Conservation (phyloP, 2,329 filamentous ascomycete species). For the Pestalotiopsis sp. region DNA sequence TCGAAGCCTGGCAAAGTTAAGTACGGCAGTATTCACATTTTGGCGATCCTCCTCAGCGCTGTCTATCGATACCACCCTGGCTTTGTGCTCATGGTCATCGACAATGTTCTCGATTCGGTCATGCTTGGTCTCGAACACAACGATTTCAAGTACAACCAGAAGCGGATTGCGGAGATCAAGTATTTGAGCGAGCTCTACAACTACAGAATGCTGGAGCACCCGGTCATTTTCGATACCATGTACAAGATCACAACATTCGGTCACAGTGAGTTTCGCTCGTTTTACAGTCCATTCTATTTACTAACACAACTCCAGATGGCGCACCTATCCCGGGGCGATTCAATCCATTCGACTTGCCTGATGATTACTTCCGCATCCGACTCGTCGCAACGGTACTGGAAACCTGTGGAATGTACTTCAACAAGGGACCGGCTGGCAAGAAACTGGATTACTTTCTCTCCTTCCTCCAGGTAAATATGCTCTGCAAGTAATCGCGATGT, state of each 20-base stretch:
- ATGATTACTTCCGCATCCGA: constrained; percentile 95
- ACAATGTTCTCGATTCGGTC: constrained; percentile 88
- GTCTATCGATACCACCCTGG: constrained; percentile 90
- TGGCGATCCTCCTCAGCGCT: constrained; percentile 86
- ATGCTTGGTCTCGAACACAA: constrained; percentile 89
- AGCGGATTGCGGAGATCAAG: constrained; percentile 92
- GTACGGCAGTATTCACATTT: constrained; percentile 92
- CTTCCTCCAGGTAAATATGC: constrained; percentile 76
- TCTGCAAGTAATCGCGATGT: constrained; percentile 8
- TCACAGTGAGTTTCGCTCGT: constrained; percentile 58
- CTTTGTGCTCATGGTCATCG: constrained; percentile 89
- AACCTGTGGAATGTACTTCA: constrained; percentile 95
- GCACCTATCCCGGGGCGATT: constrained; percentile 78
- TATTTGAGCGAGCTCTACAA: constrained; percentile 97
- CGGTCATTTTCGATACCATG: constrained; percentile 91
- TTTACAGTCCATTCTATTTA: constrained; percentile 2
- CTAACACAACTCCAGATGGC: constrained; percentile 56
- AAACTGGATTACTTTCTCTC: constrained; percentile 97
- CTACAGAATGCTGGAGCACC: constrained; percentile 94
- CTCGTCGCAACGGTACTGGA: constrained; percentile 88
- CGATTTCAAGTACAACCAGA: constrained; percentile 96
- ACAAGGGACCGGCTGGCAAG: constrained; percentile 89
- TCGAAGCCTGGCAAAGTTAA: constrained; percentile 97
- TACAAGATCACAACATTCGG: constrained; percentile 95
- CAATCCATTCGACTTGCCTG: constrained; percentile 81